These are phyloP conservation scores for Tetraselmis chui DNA, from an alignment of 139 green algal species.

Conservation along the genomic window DNA sequence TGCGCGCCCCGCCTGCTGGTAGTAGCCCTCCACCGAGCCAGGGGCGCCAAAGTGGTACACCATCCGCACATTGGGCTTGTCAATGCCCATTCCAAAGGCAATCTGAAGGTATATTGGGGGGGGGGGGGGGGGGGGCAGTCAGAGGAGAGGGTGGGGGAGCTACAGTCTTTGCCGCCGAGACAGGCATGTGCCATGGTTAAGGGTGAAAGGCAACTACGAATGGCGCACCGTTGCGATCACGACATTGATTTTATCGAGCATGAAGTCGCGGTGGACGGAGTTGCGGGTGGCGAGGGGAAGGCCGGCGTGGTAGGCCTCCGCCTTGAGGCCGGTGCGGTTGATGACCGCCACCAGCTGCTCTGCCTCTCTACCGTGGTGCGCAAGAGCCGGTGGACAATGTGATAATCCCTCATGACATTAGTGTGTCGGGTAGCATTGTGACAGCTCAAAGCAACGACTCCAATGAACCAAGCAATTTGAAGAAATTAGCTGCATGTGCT, in stretches of 20 bases:
- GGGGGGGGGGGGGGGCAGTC: too few species aligned
- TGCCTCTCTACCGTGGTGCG: background rate
- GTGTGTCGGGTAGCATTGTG: too few species aligned
- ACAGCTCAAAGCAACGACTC: too few species aligned
- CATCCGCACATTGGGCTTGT: slow-evolving; percentile 8
- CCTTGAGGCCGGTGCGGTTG: background rate
- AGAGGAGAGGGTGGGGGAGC: too few species aligned
- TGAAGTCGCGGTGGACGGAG: background rate
- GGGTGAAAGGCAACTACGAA: too few species aligned
- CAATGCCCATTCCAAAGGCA: slow-evolving; percentile 9
- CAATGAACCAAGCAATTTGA: too few species aligned
- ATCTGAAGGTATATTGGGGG: too few species aligned
- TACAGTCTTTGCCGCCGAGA: too few species aligned
- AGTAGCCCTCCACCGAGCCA: slow-evolving; percentile 9
- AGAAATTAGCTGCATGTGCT: too few species aligned
- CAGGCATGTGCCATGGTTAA: too few species aligned
- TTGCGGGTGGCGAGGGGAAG: background rate
- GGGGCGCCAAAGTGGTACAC: background rate
- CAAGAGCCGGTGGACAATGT: too few species aligned
- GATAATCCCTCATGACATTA: too few species aligned
- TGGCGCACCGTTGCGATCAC: background rate
- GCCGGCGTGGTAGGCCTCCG: background rate
- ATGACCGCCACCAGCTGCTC: background rate
- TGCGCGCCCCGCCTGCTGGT: slow-evolving; percentile 6
- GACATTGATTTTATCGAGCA: background rate